Conservation (phyloP, 1,139 yeast species). For the Geotrichum fermentans region DNA sequence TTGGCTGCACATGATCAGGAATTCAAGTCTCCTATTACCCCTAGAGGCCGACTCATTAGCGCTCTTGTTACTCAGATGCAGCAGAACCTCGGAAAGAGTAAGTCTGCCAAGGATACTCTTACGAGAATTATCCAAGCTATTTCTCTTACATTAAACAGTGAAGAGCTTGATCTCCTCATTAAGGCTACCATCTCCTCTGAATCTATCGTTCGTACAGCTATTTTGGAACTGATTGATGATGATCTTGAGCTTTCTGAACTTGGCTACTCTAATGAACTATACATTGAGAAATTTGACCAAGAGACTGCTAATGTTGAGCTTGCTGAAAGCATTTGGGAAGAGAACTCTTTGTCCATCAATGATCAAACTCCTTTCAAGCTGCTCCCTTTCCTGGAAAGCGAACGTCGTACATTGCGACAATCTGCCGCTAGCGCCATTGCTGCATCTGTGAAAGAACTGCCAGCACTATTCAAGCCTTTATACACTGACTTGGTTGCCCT, state of each 20-base stretch:
- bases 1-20: slow-evolving; percentile 71
- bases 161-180: slow-evolving; percentile 58
- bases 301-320: slow-evolving; percentile 57
- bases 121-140: slow-evolving; percentile 69
- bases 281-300: slow-evolving; percentile 74
- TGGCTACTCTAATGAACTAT: slow-evolving; percentile 61
- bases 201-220: slow-evolving; percentile 66
- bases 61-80: slow-evolving; percentile 61
- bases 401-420: slow-evolving; percentile 43
- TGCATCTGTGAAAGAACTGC: slow-evolving; percentile 41
- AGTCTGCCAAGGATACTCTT: slow-evolving; percentile 77
- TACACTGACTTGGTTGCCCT: slow-evolving; percentile 48
- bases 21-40: slow-evolving; percentile 61
- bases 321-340: slow-evolving; percentile 83
- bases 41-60: slow-evolving; percentile 59
- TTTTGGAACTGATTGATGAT: slow-evolving; percentile 78
- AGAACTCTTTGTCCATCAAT: slow-evolving; percentile 53
- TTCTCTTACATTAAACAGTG: slow-evolving; percentile 51
- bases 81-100: slow-evolving; percentile 69
- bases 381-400: slow-evolving; percentile 24
- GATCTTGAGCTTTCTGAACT: slow-evolving; percentile 72
- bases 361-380: slow-evolving; percentile 34
- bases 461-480: slow-evolving; percentile 37
- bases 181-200: slow-evolving; percentile 58
- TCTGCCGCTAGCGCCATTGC: slow-evolving; percentile 64